Evolutionary conservation across 176 grass and related monocot species (phyloP), one percentile per base, ranked within the genome.

Genomic region (Carex pumila): DNA sequence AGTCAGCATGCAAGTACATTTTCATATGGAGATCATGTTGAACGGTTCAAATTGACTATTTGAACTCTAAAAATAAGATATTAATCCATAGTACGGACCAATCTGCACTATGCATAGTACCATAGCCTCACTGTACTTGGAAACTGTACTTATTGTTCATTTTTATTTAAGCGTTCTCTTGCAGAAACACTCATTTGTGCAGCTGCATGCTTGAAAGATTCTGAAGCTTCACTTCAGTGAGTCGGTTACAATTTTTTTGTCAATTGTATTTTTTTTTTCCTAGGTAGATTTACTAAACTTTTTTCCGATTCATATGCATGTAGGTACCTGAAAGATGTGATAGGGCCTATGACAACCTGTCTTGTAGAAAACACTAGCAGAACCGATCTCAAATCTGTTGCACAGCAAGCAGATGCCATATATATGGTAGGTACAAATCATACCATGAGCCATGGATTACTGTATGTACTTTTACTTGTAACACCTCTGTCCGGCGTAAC

Each of bases 291-390:
- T 37, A 60, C 47, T 71, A 39, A 86, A 50, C 36, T 76, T 29
- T 76, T 76, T 30, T 87, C 87, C 59, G 57, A 82, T 79, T 60
- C 49, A 73, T 63, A 29, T 65, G 12, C 45, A 82, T 65, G 45
- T 82, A 98, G 95, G 85, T 98, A 95, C 85, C 87, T 98, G 86
- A 91, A 87, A 85, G 95, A 98, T 68, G 92, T 98, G 68, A 94
- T 98, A 88, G 95, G 92, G 87, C 95, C 95, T 70, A 90, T 95
- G 67, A 88, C 91, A 43, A 47, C 82, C 77, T 95, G 90, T 82
- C 86, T 98, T 73, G 77, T 98, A 83, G 91, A 98, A 83, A 95
- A 93, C 84, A 90, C 92, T 76, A 91, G 62, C 34, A 88, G 89
- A 90, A 93, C 83, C 71, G 92, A 98, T 90, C 88, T 95, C 57